Evolutionary conservation across 2,329 filamentous ascomycete genomes (phyloP), one percentile per base, ranked within the genome.

Genomic region (Ascochyta viciae-villosae): DNA sequence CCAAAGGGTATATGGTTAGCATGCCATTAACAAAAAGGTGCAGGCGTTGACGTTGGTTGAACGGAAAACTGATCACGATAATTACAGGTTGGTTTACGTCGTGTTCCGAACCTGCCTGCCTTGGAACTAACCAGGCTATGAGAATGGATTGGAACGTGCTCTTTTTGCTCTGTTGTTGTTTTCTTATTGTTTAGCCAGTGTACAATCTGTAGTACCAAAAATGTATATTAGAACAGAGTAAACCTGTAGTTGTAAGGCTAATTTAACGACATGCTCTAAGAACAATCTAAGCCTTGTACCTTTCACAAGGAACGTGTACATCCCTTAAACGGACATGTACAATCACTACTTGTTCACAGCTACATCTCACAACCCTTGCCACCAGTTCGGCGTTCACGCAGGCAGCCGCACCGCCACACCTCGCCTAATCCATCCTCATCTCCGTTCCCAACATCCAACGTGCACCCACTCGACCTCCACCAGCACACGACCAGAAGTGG

Each of bases 331-430:
- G 8, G 1, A 31, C 10, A 5, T 4, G 6, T 6, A 12, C 29
- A 26, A 8, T 8, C 29, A 13, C 12, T 15, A 31, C 4, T 12
- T 13, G 29, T 13, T 15, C 6, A 6, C 5, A 10, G 12, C 29
- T 26, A 26, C 8, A 4, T 13, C 29, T 31, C 19, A 6, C 16
- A 39, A 22, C 10, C 37, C 37, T 39, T 23, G 9, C 37, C 16
- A 39, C 8, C 27, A 44, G 23, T 24, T 13, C 29, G 12, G 12
- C 29, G 12, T 31, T 33, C 46, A 19, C 22, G 12, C 37, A 51
- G 48, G 40, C 48, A 51, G 23, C 40, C 6, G 42, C 41, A 41
- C 35, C 27, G 42, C 49, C 35, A 45, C 42, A 46, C 41, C 24
- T 40, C 29, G 34, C 49, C 34, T 33, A 24, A 35, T 9, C 3